These are phyloP conservation scores for Arabidopsis thaliana DNA, from an alignment of 345 rosid genomes.

Conservation along the genomic window TAIR10.1 NC_003070.9:21985001-21985500, in stretches of 20 bases:
- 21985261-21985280: neutral
- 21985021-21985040: constrained; percentile 89
- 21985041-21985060: constrained; percentile 97
- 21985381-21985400: constrained; percentile 96
- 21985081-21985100: constrained; percentile 86
- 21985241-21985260: neutral
- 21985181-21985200: constrained; percentile 79
- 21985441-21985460: constrained; percentile 74
- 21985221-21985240: neutral
- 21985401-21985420: constrained; percentile 97
- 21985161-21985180: constrained; percentile 95
- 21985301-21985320: constrained; percentile 3
- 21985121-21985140: constrained; percentile 90
- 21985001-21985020: constrained; percentile 89
- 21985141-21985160: constrained; percentile 95
- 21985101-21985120: constrained; percentile 91
- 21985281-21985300: neutral
- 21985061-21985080: constrained; percentile 94
- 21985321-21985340: constrained; percentile 11
- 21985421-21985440: constrained; percentile 90
- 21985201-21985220: constrained; percentile 61
- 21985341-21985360: neutral
- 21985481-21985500: constrained; percentile 74
- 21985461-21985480: constrained; percentile 82
- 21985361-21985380: constrained; percentile 29